Base-by-base conservation (phyloP, 179 eudicot genomes). In the Beta lomatogona region DNA sequence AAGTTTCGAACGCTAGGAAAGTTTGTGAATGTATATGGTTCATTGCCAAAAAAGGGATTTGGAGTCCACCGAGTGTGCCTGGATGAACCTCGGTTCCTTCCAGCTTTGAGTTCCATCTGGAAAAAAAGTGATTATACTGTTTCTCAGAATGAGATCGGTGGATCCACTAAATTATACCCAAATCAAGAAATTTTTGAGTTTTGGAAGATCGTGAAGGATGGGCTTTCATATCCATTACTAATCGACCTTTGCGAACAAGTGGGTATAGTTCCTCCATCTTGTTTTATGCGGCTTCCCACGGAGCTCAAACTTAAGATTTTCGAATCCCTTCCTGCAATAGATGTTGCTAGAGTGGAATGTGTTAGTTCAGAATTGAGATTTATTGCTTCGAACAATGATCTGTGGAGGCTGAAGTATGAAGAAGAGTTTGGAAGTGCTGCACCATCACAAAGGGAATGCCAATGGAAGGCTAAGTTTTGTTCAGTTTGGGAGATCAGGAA, bases 121-220 rank as follows among this genome's bases (percentile, higher is more conserved):
- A 91, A 91, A 10, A 89, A 84, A 72, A 85, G 88, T 71, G 94
- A 91, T 25, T 21, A 58, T 9, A 41, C 61, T 46, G 88, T 79
- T 55, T 84, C 76, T 14, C 66, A 19, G 28, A 73, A 48, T 46
- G 85, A 21, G 28, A 77, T 79, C 0, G 64, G 41, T 64, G 84
- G 64, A 10, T 54, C 73, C 36, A 55, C 64, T 15, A 68, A 80
- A 71, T n/a, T 83, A 9, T 78, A 71, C 73, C 89, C 90, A 3
- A 91, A 87, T 73, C 88, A 52, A 45, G 95, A 92, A 64, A 91
- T 94, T 67, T 94, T 94, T 54, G 91, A 88, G 59, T 94, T 96
- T 79, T 94, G 96, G 97, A 91, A 87, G 83, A 86, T 69, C 58
- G 90, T 96, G 22, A 96, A 96, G 80, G 99, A 93, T 63, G 89